Evolutionary conservation across 2,329 filamentous ascomycete species (phyloP).

Genomic region (Xylariaceae sp.): DNA sequence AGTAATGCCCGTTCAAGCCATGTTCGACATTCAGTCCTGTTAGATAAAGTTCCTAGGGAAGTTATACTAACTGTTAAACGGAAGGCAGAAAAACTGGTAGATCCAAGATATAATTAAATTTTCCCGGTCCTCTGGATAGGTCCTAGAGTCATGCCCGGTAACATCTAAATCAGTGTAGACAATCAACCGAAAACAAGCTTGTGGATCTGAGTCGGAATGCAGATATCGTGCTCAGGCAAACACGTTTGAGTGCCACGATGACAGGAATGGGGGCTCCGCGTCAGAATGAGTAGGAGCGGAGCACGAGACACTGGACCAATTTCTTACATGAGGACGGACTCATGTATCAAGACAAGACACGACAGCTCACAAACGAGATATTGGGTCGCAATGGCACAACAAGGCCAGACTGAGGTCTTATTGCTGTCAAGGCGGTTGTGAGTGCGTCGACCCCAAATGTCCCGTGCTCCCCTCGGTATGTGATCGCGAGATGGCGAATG

Average conservation of each 20-base stretch:
- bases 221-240: not conserved
- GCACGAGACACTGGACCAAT: not conserved
- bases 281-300: not conserved
- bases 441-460: not conserved
- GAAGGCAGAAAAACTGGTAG: no score
- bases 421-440: not conserved
- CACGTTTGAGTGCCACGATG: not conserved
- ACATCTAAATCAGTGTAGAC: not conserved
- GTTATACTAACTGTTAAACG: no score
- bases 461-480: not conserved
- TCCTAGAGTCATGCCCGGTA: not conserved
- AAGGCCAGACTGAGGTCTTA: not conserved
- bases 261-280: not conserved
- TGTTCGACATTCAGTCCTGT: not conserved
- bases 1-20: not conserved
- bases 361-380: not conserved
- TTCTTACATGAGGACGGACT: not conserved
- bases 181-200: not conserved
- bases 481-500: not conserved
- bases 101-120: not conserved
- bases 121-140: not conserved
- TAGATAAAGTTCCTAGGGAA: no score
- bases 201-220: not conserved
- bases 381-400: constrained; percentile 3
- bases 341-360: constrained; percentile 5